A percentile compares a stretch with the other conserved stretches of the same genome.
Conservation (phyloP, 768 basidiomycete genomes). For the Hypholoma fasciculare region DNA sequence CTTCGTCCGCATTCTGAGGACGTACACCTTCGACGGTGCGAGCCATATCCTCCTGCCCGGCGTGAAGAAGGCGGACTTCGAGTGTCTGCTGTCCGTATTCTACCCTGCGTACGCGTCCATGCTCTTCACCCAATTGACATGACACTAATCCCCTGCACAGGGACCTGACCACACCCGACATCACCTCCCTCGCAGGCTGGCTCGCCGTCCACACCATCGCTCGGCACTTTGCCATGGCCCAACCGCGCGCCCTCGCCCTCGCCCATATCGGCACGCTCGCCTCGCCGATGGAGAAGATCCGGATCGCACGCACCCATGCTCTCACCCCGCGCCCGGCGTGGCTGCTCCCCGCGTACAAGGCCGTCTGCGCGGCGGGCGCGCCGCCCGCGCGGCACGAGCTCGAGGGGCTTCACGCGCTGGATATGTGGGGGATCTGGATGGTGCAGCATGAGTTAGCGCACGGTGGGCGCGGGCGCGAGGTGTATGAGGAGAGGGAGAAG, state of each 20-base stretch:
- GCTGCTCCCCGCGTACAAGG: constrained; percentile 35
- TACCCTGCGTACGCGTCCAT: constrained; percentile 32
- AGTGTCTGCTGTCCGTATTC: constrained; percentile 31
- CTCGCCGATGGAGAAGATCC: constrained; percentile 32
- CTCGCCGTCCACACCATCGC: constrained; percentile 33
- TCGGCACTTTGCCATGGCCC: constrained; percentile 25
- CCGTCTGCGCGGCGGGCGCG: constrained; percentile 28
- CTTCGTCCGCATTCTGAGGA: constrained; percentile 16
- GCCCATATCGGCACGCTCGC: constrained; percentile 29
- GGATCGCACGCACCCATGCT: constrained; percentile 27
- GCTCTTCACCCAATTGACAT: background rate
- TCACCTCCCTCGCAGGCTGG: constrained; percentile 36
- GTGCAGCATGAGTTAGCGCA: constrained; percentile 27
- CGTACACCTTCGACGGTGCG: background rate
- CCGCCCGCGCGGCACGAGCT: constrained; percentile 28
- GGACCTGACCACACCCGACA: constrained; percentile 26
- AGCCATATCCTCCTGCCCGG: constrained; percentile 26
- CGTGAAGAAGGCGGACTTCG: constrained; percentile 37
- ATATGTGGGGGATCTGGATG: constrained; percentile 29
- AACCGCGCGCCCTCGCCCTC: no score
- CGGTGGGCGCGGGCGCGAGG: background rate
- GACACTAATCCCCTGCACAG: constrained; percentile 15
- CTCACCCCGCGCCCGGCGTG: constrained; percentile 27
- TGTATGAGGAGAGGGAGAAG: constrained; percentile 1
- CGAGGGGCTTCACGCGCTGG: constrained; percentile 28